These are phyloP conservation scores for Leishmania braziliensis DNA, from an alignment of 208 protist species.

Conservation along the genomic window DNA sequence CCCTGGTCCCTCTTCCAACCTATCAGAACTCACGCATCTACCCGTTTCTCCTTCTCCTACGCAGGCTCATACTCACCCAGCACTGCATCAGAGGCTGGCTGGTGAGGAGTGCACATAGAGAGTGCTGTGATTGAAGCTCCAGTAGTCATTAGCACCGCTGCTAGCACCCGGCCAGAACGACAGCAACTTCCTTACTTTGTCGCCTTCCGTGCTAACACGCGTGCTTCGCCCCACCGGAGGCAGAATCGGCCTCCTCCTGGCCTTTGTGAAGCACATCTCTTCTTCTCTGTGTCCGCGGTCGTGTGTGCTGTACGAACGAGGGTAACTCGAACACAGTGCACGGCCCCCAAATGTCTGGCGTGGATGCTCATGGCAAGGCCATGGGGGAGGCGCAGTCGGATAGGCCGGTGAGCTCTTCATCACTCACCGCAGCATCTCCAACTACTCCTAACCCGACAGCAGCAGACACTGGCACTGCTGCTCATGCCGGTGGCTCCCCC, in stretches of 20 bases:
- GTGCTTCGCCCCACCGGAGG: background rate
- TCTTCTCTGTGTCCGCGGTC: background rate
- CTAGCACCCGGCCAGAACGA: background rate
- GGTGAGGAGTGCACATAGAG: background rate
- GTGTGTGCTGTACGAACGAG: background rate
- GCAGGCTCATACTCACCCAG: background rate
- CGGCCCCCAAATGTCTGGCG: constrained; percentile 10
- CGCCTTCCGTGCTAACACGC: background rate
- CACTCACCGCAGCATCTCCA: background rate
- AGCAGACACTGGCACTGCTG: background rate
- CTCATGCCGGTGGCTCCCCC: background rate
- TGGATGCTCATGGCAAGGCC: constrained; percentile 15
- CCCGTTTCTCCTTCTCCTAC: background rate
- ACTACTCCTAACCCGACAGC: background rate
- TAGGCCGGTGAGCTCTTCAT: constrained; percentile 23
- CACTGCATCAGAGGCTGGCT: background rate
- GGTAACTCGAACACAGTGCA: background rate
- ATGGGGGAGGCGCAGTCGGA: constrained; percentile 14
- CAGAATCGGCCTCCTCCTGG: background rate
- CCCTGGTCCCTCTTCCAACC: background rate
- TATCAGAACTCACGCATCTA: background rate
- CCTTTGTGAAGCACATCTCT: background rate
- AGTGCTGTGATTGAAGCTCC: background rate
- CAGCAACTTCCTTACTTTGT: background rate
- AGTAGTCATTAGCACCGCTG: background rate